Evolutionary conservation across 805 yeast species (phyloP).

Genomic region (Hanseniaspora osmophila): DNA sequence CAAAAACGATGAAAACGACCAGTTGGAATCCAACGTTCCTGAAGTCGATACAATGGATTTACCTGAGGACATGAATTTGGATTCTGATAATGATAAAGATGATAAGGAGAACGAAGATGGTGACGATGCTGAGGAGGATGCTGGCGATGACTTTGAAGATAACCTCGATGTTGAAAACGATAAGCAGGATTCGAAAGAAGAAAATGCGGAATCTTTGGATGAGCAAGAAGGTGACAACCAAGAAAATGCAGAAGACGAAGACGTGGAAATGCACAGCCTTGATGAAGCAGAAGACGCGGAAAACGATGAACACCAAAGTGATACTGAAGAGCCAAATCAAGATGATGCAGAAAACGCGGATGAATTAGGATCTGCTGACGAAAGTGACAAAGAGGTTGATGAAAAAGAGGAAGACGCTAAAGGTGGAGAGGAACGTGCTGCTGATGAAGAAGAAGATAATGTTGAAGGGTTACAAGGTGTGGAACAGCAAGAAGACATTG

Average conservation of each 20-base stretch:
- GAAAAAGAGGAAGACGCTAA: constrained; percentile 26
- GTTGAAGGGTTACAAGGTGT: constrained; percentile 43
- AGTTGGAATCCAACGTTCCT: constrained; percentile 59
- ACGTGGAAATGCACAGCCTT: constrained; percentile 10
- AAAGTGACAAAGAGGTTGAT: constrained; percentile 14
- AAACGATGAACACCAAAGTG: constrained; percentile 18
- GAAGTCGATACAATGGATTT: constrained; percentile 78
- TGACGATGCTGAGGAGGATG: constrained; percentile 16
- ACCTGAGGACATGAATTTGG: constrained; percentile 85
- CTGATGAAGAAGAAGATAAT: constrained; percentile 26
- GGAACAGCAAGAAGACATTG: constrained; percentile 30
- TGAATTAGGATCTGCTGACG: constrained; percentile 14
- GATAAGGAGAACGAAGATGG: constrained; percentile 31
- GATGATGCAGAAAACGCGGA: constrained; percentile 17
- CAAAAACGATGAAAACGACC: constrained; percentile 51
- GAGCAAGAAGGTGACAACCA: constrained; percentile 18
- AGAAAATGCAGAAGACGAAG: constrained; percentile 16
- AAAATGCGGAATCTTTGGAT: background rate
- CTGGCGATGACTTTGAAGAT: constrained; percentile 10
- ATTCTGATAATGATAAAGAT: constrained; percentile 55
- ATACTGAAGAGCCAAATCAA: constrained; percentile 17
- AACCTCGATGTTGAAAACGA: constrained; percentile 21
- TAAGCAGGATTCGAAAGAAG: constrained; percentile 9
- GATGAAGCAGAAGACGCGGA: constrained; percentile 15
- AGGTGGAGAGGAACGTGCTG: constrained; percentile 29